Base-by-base conservation (phyloP, 495 filamentous ascomycete genomes). In the Bathelium albidoporum region DNA sequence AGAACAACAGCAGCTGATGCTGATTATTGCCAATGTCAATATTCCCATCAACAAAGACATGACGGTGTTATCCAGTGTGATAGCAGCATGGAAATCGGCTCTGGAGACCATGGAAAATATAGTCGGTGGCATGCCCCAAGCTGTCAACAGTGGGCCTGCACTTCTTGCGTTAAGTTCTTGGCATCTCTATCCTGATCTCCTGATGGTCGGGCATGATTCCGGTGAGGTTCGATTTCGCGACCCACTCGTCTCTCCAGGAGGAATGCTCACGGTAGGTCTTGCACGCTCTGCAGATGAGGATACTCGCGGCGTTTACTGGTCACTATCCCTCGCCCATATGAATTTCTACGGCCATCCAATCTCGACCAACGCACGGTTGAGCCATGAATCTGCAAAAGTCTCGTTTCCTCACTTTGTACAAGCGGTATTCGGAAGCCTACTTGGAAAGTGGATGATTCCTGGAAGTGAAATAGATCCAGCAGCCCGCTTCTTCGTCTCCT, bases 131-230 rank as follows among this genome's bases (percentile, higher is more conserved):
- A 41, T 64, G 31, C 65, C 75, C 9, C 70, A 73, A 28, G 20
- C 52, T 26, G 63, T 71, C 2, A 24, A 71, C 0, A 34, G 59
- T 32, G 72, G 71, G 0, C 69, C 63, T 16, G 59, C 71, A 2
- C 64, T 78, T 9, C 68, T 77, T 16, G 75, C 60, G 16, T 34
- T 78, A 2, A 68, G 68, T 24, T 62, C 74, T 7, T 78, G 74
- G 75, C 75, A 78, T 68, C 16, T 77, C 16, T 77, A 73, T 55
- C 75, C 73, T 1, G 69, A 77, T 52, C 64, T 78, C 45, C 16
- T 67, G 31, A 64, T 69, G 28, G 12, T 70, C 0, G 60, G 63
- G 9, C 24, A 29, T 28, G 55, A 16, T 18, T 41, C 16, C 0
- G 16, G 2, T 1, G 2, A 18, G n/a, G 39, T 73, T 41, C 32